Evolutionary conservation across 2,329 filamentous ascomycete species (phyloP), one percentile per base, ranked within the genome.

Genomic region (Talaromyces sp.): DNA sequence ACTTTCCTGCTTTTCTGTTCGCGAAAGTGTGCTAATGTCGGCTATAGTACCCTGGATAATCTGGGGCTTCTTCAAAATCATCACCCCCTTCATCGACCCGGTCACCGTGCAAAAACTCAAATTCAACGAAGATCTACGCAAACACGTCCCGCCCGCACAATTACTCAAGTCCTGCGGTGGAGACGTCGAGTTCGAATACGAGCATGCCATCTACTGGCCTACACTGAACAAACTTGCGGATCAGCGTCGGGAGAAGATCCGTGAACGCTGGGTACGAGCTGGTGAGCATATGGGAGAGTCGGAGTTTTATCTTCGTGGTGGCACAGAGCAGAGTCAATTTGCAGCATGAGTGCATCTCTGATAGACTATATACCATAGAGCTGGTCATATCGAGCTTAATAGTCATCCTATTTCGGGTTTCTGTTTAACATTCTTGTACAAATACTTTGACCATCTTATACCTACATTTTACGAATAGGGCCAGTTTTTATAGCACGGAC

Each of bases 71-170:
- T 96, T 98, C 85, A 97, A 96, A 80, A 82, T 97, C 72, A 93
- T 99, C 79, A 93, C 88, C 4, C 93, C 94, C 45, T 97, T 99
- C 80, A 97, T 99, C 80, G 95, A 99, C 78, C 95, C 95, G 7
- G 82, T 93, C 72, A 99, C 95, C 10, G 88, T 91, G 66, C 89
- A 95, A 74, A 99, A 99, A 84, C 89, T 99, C 81, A 96, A 95
- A 82, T 97, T 97, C 85, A 97, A 98, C 82, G 93, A 97, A 77
- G 91, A 96, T 75, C 89, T 97, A 82, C 85, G 85, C 70, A 83
- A 91, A 70, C 92, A 93, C 76, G 90, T 99, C 22, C 93, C 93
- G 5, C 79, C 88, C 7, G 84, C 89, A 72, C 94, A 98, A 76
- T 86, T 99, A 62, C 91, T 92, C 89, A 89, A 88, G 72, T 84